Percentiles rank a stretch among this genome's conserved stretches.
Evolutionary conservation across 176 grass and related monocot genomes (phyloP).

Genomic region (Ampelocalamus luodianensis): DNA sequence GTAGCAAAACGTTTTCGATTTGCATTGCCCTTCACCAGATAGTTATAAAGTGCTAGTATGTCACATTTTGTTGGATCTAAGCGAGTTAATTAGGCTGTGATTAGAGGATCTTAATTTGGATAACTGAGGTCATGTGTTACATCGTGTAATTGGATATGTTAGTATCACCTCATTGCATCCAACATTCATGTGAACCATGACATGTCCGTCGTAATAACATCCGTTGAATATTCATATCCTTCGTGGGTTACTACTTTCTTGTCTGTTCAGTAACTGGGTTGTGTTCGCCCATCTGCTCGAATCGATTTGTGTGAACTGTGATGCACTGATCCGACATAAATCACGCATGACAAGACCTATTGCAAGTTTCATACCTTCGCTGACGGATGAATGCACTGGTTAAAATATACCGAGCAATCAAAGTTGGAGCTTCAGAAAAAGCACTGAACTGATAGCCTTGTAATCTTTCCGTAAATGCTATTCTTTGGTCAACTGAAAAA

Average conservation of each 20-base stretch:
- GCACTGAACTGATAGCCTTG: not conserved
- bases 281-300: not conserved
- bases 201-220: not conserved
- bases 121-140: not conserved
- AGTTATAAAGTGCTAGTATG: not conserved
- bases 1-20: not conserved
- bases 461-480: conserved; percentile 2
- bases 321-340: conserved; percentile 28
- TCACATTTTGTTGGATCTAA: not conserved
- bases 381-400: not conserved
- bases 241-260: not conserved
- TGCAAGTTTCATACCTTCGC: not conserved
- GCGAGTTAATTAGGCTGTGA: not conserved
- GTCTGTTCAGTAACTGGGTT: not conserved
- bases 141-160: not conserved
- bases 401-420: not conserved
- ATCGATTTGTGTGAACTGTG: conserved; percentile 1
- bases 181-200: not conserved
- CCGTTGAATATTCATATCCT: not conserved
- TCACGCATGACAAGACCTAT: not conserved
- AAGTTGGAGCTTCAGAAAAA: not conserved
- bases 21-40: not conserved
- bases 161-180: not conserved
- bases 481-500: not conserved
- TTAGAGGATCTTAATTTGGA: not conserved